These are phyloP conservation scores for Articulospora tetracladia DNA, from an alignment of 495 filamentous ascomycete species.

Conservation along the genomic window DNA sequence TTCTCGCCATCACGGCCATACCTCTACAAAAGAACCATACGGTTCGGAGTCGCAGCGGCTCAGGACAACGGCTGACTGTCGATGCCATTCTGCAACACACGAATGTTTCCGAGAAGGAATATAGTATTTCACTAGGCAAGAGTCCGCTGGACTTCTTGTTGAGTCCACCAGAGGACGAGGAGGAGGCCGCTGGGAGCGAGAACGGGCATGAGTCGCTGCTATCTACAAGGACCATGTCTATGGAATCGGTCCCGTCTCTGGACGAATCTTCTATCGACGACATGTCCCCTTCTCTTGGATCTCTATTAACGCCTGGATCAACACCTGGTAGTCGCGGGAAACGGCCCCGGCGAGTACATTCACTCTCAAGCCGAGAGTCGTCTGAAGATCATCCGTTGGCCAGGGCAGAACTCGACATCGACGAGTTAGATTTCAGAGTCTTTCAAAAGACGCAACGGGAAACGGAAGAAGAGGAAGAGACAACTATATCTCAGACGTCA, in stretches of 20 bases:
- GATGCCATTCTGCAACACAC: constrained; percentile 45
- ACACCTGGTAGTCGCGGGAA: constrained; percentile 19
- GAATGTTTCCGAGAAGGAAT: constrained; percentile 43
- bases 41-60: constrained; percentile 10
- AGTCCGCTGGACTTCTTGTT: constrained; percentile 50
- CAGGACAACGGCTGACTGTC: constrained; percentile 45
- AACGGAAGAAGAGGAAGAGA: constrained; percentile 29
- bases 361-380: constrained; percentile 22
- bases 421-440: constrained; percentile 42
- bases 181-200: constrained; percentile 41
- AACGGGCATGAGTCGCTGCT: constrained; percentile 30
- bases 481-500: constrained; percentile 24
- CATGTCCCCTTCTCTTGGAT: constrained; percentile 24
- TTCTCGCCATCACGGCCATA: constrained; percentile 57
- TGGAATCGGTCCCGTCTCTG: constrained; percentile 59
- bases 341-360: constrained; percentile 22
- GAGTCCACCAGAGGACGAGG: constrained; percentile 50
- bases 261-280: constrained; percentile 41
- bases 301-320: constrained; percentile 18
- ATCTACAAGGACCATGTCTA: constrained; percentile 52
- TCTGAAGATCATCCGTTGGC: constrained; percentile 44
- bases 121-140: constrained; percentile 40
- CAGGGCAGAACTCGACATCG: constrained; percentile 30
- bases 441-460: constrained; percentile 28
- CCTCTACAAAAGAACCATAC: constrained; percentile 38